Evolutionary conservation across 1,284 basidiomycete genomes (phyloP).

Genomic region (Hemileia vastatrix): DNA sequence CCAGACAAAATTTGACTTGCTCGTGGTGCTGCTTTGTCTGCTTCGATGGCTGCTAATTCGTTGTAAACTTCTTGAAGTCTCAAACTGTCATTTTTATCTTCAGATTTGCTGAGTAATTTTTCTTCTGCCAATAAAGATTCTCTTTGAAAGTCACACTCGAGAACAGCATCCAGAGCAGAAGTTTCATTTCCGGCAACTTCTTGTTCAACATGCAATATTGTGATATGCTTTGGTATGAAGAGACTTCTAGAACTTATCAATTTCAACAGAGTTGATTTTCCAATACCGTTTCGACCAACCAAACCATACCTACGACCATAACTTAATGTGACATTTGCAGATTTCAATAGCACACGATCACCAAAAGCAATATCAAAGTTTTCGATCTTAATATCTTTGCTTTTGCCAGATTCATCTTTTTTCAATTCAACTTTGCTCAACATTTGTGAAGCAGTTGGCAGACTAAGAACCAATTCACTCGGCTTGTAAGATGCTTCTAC

Average conservation of each 20-base stretch:
- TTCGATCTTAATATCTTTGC: too few species aligned
- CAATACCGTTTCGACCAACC: conserved; percentile 95
- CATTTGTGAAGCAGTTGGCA: too few species aligned
- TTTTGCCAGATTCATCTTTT: too few species aligned
- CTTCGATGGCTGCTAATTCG: conserved; percentile 89
- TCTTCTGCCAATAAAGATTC: conserved; percentile 80
- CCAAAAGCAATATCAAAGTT: too few species aligned
- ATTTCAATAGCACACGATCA: too few species aligned
- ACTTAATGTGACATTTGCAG: too few species aligned
- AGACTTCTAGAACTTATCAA: conserved; percentile 95
- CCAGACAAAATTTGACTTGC: conserved; percentile 56
- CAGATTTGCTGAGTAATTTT: conserved; percentile 62
- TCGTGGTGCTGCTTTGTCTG: conserved; percentile 84
- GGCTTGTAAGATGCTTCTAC: too few species aligned
- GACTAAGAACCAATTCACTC: too few species aligned
- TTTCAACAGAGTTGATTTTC: conserved; percentile 97
- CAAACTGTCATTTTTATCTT: conserved; percentile 69
- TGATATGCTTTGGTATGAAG: too few species aligned
- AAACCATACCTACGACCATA: too few species aligned
- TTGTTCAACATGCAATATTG: conserved; percentile 95
- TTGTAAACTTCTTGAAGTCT: conserved; percentile 85
- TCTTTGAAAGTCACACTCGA: conserved; percentile 93
- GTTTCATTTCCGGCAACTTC: conserved; percentile 92
- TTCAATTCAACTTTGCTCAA: too few species aligned
- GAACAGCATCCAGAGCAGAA: conserved; percentile 77